Conservation (phyloP, 2,329 filamentous ascomycete genomes). For the Tolypocladium endophyticum region DNA sequence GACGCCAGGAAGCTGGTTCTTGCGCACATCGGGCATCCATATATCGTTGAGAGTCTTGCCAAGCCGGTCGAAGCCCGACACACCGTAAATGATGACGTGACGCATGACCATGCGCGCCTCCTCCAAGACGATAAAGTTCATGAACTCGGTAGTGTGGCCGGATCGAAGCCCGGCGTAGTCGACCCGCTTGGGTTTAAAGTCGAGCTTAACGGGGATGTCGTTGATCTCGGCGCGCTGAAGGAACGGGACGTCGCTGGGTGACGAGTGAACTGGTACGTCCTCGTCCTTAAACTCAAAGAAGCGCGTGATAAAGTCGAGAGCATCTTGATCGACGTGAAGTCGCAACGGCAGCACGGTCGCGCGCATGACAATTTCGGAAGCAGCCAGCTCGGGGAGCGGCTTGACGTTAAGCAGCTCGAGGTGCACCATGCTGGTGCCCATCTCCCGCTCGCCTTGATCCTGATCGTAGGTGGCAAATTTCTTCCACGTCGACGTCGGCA, state of each 20-base stretch:
- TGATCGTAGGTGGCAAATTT: slow-evolving; percentile 94
- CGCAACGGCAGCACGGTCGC: slow-evolving; percentile 72
- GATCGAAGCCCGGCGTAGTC: slow-evolving; percentile 90
- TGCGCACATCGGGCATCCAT: slow-evolving; percentile 89
- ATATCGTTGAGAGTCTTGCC: slow-evolving; percentile 88
- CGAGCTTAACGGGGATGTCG: slow-evolving; percentile 68
- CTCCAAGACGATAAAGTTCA: slow-evolving; percentile 95
- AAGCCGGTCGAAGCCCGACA: slow-evolving; percentile 81
- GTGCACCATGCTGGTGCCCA: slow-evolving; percentile 81
- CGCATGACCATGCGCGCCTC: slow-evolving; percentile 76
- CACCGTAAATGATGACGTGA: slow-evolving; percentile 86
- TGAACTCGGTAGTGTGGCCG: slow-evolving; percentile 91
- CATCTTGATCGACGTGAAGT: slow-evolving; percentile 93
- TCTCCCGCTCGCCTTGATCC: slow-evolving; percentile 76
- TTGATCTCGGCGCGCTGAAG: slow-evolving; percentile 83
- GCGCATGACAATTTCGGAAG: slow-evolving; percentile 79
- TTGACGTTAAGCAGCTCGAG: slow-evolving; percentile 81
- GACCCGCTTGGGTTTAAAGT: slow-evolving; percentile 98
- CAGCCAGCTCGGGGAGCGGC: slow-evolving; percentile 72
- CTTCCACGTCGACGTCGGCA: slow-evolving; percentile 94
- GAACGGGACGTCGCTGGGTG: slow-evolving; percentile 68
- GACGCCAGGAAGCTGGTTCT: slow-evolving; percentile 80
- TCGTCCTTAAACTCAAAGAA: slow-evolving; percentile 98
- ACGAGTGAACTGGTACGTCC: slow-evolving; percentile 38
- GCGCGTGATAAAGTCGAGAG: slow-evolving; percentile 88